Evolutionary conservation across 2,329 filamentous ascomycete species (phyloP), one percentile per base, ranked within the genome.

Genomic region (Rhinocladiella similis): DNA sequence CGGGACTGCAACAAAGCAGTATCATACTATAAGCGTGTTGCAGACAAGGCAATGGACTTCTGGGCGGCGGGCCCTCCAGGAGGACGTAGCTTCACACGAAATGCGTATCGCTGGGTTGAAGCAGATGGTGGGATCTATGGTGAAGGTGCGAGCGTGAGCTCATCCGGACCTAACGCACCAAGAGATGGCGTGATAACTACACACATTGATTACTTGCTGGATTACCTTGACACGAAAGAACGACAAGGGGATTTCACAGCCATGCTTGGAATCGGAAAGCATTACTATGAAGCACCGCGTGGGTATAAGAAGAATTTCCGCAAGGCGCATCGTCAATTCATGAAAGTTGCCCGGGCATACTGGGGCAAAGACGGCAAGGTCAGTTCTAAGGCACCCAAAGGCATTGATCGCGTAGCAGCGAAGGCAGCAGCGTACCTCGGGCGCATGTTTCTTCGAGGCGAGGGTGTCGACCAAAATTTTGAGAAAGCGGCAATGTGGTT

Each of bases 71-170:
- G 94, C 0, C 93, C 94, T 1, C 93, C 94, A 0, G 93, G 93
- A 10, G 94, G 94, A 3, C 86, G 88, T 73, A 80, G 83, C 29
- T 87, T 95, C 79, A 80, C 87, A 2, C 82, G 84, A 27, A 89
- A 97, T 68, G 84, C 88, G 5, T 95, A 90, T 75, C 85, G 90
- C 54, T 89, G 97, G 66, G 90, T 91, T 3, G 95, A 99, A 67
- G 91, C 97, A 47, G 79, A 87, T 27, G 95, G 94, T 6, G 94
- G 94, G 42, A 88, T 96, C 5, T 99, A 97, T 70, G 95, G 94
- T 46, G 91, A 96, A 73, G 95, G 94, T 3, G 94, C 94, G 12
- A 97, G 93, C 69, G 90, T 88, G 38, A 87, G 88, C 20, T 97
- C 91, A 69, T 88, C 94, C 0, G 94, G 94, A 3, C 81, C 83